Evolutionary conservation across 129 eudicot species (phyloP).

Genomic region (Rutidosis leptorrhynchoides): DNA sequence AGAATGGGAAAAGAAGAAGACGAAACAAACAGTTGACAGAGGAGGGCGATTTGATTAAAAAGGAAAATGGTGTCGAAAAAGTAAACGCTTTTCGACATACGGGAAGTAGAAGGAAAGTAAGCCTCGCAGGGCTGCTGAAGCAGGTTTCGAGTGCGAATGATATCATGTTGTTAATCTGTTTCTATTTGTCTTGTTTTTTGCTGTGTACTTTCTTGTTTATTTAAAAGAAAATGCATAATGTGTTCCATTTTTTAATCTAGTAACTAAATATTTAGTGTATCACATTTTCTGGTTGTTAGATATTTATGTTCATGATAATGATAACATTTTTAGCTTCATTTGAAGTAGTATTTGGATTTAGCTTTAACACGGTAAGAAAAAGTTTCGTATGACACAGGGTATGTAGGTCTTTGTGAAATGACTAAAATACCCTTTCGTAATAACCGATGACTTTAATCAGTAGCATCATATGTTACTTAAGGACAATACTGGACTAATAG

Average conservation of each 20-base stretch:
- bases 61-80: conserved; percentile 42
- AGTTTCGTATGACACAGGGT: background rate
- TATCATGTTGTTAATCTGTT: conserved; percentile 16
- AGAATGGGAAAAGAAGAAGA: conserved; percentile 55
- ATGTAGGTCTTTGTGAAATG: background rate
- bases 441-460: background rate
- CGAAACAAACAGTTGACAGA: conserved; percentile 42
- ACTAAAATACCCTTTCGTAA: conserved; percentile 12
- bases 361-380: conserved; percentile 6
- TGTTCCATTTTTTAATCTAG: conserved; percentile 13
- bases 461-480: background rate
- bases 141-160: conserved; percentile 60
- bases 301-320: background rate
- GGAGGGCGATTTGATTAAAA: conserved; percentile 36
- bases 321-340: conserved; percentile 10
- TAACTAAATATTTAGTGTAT: conserved; percentile 22
- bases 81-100: conserved; percentile 57
- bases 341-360: background rate
- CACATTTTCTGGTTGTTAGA: conserved; percentile 6
- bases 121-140: conserved; percentile 85
- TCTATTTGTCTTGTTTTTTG: conserved; percentile 20
- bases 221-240: background rate
- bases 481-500: background rate
- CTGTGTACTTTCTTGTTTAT: conserved; percentile 14
- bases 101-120: conserved; percentile 62